Percentiles rank a stretch among this genome's conserved stretches.
Conservation (phyloP, 164 flowering plant genomes). For the Piper longum region DNA sequence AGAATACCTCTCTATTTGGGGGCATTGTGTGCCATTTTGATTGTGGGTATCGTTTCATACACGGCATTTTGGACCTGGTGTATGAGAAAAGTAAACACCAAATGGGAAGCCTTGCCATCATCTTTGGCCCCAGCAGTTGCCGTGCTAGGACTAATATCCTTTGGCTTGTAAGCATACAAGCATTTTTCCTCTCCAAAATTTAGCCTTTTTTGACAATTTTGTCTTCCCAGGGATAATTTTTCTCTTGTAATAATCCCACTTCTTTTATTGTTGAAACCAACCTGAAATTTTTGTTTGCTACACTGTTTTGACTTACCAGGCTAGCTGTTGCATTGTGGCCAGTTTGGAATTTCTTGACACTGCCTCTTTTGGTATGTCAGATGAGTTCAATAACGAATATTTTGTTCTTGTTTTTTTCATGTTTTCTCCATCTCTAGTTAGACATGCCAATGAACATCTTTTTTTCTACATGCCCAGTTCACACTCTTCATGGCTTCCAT, state of each 20-base stretch:
- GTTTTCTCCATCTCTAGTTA: too few species aligned
- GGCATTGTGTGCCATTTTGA: constrained; percentile 37
- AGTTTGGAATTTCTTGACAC: constrained; percentile 75
- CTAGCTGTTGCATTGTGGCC: constrained; percentile 77
- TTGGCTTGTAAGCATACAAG: constrained; percentile 49
- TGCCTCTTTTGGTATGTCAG: constrained; percentile 65
- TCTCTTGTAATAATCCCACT: too few species aligned
- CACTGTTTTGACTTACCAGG: constrained; percentile 21
- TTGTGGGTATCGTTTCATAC: constrained; percentile 32
- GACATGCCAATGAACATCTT: too few species aligned
- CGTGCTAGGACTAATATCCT: constrained; percentile 46
- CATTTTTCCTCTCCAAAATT: background rate
- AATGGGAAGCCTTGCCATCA: constrained; percentile 48
- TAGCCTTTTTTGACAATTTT: too few species aligned
- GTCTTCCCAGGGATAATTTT: too few species aligned
- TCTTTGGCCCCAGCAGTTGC: constrained; percentile 45
- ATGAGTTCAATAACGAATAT: background rate
- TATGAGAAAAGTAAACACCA: constrained; percentile 42
- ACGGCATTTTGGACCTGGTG: constrained; percentile 43
- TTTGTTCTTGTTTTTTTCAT: too few species aligned
- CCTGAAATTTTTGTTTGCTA: background rate
- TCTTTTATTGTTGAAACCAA: constrained; percentile 3
- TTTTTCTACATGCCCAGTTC: too few species aligned
- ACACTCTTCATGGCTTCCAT: too few species aligned
- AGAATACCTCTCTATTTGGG: constrained; percentile 69